Evolutionary conservation across 306 rosid species (phyloP).

Genomic region (Vicia faba): DNA sequence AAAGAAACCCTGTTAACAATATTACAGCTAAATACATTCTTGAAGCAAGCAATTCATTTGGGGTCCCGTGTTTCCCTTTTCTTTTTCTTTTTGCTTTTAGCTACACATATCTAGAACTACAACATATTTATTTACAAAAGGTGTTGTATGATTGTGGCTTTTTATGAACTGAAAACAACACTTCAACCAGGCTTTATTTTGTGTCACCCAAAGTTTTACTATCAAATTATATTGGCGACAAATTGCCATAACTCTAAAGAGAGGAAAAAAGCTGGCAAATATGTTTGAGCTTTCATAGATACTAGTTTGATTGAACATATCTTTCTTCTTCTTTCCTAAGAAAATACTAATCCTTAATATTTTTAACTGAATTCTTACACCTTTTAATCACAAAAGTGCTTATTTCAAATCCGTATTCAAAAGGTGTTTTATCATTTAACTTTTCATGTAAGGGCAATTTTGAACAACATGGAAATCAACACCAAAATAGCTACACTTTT

Average conservation of each 20-base stretch:
- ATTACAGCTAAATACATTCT: neutral
- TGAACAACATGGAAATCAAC: neutral
- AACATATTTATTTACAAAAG: neutral
- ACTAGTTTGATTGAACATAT: too few species aligned
- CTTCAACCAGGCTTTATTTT: neutral
- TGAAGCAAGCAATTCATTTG: neutral
- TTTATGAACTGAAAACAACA: constrained; percentile 1
- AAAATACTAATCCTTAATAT: too few species aligned
- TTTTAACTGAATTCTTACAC: neutral
- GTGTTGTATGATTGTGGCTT: constrained; percentile 16
- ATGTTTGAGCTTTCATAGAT: neutral
- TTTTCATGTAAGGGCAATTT: constrained; percentile 10
- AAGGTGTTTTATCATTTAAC: constrained; percentile 9
- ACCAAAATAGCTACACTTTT: neutral
- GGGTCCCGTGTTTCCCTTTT: neutral
- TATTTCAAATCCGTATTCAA: neutral
- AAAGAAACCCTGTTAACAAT: neutral
- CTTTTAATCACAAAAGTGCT: constrained; percentile 10
- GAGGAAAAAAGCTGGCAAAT: neutral
- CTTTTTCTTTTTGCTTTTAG: neutral
- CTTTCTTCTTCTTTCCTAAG: too few species aligned
- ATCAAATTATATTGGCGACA: neutral
- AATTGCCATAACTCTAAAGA: neutral
- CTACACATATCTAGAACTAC: neutral
- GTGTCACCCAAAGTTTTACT: neutral